phyloP scores from a whole-genome alignment of 306 rosid species.

The Malus orientalis region DNA sequence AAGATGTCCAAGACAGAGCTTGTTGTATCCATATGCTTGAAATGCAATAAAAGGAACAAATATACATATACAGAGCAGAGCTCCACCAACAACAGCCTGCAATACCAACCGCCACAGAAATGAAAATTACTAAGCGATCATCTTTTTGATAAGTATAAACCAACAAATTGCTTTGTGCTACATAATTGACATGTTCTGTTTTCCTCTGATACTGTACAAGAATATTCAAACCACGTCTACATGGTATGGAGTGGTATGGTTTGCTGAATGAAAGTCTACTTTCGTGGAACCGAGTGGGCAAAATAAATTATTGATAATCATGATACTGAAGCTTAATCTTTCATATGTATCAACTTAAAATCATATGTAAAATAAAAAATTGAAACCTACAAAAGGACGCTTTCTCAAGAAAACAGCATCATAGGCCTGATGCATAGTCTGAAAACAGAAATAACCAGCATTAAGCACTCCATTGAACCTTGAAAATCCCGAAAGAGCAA shows the following conservation, averaged over 20 bases:
- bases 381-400: slow-evolving; percentile 39
- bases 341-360: not conserved
- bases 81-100: slow-evolving; percentile 58
- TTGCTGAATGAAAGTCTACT: not conserved
- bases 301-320: not conserved
- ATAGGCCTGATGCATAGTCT: slow-evolving; percentile 61
- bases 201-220: not conserved
- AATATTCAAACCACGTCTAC: not conserved
- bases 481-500: slow-evolving; percentile 64
- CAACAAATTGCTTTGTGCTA: not conserved
- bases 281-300: not conserved
- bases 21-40: slow-evolving; percentile 83
- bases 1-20: slow-evolving; percentile 48
- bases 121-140: slow-evolving; percentile 1
- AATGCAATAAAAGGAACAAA: slow-evolving; percentile 68
- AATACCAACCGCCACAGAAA: slow-evolving; percentile 44
- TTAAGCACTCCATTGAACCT: slow-evolving; percentile 89
- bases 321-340: not conserved
- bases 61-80: slow-evolving; percentile 47
- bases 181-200: not conserved
- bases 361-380: not conserved
- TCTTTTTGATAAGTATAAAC: not conserved
- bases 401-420: slow-evolving; percentile 48
- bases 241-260: not conserved
- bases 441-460: slow-evolving; percentile 88